These are phyloP conservation scores for Apiospora saccharicola DNA, from an alignment of 2,329 filamentous ascomycete species.

Conservation along the genomic window DNA sequence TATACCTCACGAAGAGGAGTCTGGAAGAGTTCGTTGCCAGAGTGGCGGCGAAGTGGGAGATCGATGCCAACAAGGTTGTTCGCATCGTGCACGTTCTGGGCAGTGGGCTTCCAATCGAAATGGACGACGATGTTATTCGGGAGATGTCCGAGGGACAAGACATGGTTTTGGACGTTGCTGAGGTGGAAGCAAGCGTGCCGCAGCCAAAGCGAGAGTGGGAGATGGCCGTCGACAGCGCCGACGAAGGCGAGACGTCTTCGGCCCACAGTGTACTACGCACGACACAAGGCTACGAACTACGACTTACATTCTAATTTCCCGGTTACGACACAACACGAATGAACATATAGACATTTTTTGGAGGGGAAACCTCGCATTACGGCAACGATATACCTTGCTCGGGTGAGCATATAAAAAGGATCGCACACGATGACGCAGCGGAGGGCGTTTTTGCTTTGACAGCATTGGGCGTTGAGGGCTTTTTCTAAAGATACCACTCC, in stretches of 20 bases:
- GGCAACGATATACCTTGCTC: conserved; percentile 20
- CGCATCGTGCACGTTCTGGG: conserved; percentile 76
- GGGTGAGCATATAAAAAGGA: background rate
- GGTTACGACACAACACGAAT: background rate
- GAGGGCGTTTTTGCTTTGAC: conserved; percentile 22
- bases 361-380: background rate
- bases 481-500: conserved; percentile 26
- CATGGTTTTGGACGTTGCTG: conserved; percentile 76
- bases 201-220: conserved; percentile 67
- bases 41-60: conserved; percentile 80
- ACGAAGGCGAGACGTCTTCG: conserved; percentile 47
- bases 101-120: conserved; percentile 80
- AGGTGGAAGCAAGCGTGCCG: conserved; percentile 46
- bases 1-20: conserved; percentile 84
- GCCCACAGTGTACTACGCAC: conserved; percentile 41
- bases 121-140: conserved; percentile 89
- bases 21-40: conserved; percentile 75
- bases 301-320: conserved; percentile 51
- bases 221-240: conserved; percentile 61
- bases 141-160: conserved; percentile 91
- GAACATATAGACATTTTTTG: conserved; percentile 20
- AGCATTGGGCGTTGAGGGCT: conserved; percentile 22
- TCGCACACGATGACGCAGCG: conserved; percentile 20
- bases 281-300: conserved; percentile 51
- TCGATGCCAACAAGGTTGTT: conserved; percentile 76